These are phyloP conservation scores for Suzukiozyma palmioleophila DNA, from an alignment of 1,139 yeast genomes.

Conservation along the genomic window DNA sequence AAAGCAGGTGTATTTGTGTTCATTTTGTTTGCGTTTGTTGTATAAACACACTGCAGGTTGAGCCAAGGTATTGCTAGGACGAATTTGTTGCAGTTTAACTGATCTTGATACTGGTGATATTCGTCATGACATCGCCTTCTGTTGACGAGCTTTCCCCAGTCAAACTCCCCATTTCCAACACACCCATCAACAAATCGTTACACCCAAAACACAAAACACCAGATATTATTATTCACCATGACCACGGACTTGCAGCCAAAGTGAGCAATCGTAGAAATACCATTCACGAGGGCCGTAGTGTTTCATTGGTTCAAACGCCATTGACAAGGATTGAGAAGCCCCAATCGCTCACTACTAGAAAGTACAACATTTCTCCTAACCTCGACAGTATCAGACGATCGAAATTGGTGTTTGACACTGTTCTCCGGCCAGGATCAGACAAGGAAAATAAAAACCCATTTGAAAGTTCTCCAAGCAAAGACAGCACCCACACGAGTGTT, in stretches of 20 bases:
- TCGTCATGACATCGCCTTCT: background rate
- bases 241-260: constrained; percentile 46
- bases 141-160: constrained; percentile 8
- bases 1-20: background rate
- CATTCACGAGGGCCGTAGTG: constrained; percentile 14
- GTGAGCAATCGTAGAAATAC: constrained; percentile 22
- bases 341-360: constrained; percentile 1
- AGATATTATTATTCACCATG: constrained; percentile 26
- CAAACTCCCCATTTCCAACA: constrained; percentile 7
- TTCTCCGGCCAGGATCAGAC: constrained; percentile 10
- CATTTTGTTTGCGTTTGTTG: no score
- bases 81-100: no score
- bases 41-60: no score
- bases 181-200: constrained; percentile 10
- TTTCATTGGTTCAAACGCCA: constrained; percentile 14
- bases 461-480: constrained; percentile 14
- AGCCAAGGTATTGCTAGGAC: no score
- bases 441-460: constrained; percentile 18
- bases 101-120: no score
- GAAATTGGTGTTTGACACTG: constrained; percentile 14
- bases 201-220: constrained; percentile 7
- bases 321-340: constrained; percentile 6
- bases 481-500: constrained; percentile 4
- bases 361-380: constrained; percentile 5
- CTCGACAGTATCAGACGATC: constrained; percentile 16